Conservation (phyloP, 2,329 filamentous ascomycete genomes). For the Penicillium nordicum region DNA sequence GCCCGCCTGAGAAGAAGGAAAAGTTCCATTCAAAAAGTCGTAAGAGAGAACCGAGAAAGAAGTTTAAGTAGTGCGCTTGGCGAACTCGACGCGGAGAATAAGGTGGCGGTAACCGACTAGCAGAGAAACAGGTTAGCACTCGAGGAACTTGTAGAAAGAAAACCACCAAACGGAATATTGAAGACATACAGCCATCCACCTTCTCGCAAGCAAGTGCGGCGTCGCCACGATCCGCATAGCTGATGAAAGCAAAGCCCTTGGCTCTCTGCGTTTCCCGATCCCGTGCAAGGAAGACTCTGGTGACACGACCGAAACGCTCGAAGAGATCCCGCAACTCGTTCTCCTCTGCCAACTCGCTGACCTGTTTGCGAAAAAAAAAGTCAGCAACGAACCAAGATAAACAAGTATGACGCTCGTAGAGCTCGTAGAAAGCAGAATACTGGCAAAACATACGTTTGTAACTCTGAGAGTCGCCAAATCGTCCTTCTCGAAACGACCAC, state of each 20-base stretch:
- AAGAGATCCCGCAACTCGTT: constrained; percentile 95
- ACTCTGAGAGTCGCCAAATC: constrained; percentile 94
- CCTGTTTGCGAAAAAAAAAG: constrained; percentile 49
- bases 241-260: constrained; percentile 99
- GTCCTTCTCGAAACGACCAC: constrained; percentile 91
- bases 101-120: constrained; percentile 52
- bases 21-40: constrained; percentile 30
- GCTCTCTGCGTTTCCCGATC: constrained; percentile 93
- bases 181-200: constrained; percentile 81
- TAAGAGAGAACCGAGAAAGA: constrained; percentile 27
- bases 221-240: constrained; percentile 84
- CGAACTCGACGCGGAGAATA: constrained; percentile 53
- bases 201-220: constrained; percentile 91
- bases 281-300: constrained; percentile 95
- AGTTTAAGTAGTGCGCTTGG: constrained; percentile 45
- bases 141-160: neutral
- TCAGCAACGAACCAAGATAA: constrained; percentile 9
- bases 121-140: constrained; percentile 24
- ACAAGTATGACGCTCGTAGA: neutral
- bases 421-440: neutral
- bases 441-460: constrained; percentile 73
- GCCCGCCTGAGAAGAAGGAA: constrained; percentile 31
- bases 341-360: constrained; percentile 96
- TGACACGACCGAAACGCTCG: constrained; percentile 93
- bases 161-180: neutral